Evolutionary conservation across 163 green algal species (phyloP).

Genomic region (Volvox carteri): DNA sequence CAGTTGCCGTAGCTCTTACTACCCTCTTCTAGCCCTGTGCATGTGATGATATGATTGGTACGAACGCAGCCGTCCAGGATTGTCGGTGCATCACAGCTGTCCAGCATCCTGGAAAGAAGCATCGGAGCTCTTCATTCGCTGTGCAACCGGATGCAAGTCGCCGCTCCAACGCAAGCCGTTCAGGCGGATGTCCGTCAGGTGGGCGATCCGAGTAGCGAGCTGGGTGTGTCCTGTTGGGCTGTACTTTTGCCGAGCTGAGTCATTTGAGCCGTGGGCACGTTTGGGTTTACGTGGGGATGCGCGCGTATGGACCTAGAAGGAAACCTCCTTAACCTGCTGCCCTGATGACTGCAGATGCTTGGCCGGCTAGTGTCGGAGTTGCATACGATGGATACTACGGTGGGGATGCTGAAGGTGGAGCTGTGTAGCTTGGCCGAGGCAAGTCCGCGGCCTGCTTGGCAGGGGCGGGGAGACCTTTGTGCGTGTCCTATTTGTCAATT

Average conservation of each 20-base stretch:
- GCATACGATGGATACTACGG: constrained; percentile 23
- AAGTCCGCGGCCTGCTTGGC: neutral
- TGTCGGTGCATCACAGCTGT: neutral
- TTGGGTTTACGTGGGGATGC: no score
- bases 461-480: no score
- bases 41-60: neutral
- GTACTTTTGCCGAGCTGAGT: no score
- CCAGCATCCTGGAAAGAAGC: constrained; percentile 35
- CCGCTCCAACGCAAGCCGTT: neutral
- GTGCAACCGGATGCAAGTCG: constrained; percentile 46
- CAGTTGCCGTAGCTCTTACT: no score
- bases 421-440: constrained; percentile 39
- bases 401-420: constrained; percentile 43
- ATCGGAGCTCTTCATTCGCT: constrained; percentile 20
- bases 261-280: no score
- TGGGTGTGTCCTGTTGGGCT: no score
- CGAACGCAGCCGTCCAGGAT: neutral
- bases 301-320: no score
- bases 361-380: constrained; percentile 42
- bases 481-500: no score
- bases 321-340: no score
- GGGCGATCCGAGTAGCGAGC: neutral
- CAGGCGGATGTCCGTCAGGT: neutral
- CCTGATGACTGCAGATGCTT: neutral
- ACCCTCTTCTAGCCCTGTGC: no score